Evolutionary conservation across 306 rosid species (phyloP).

Genomic region (Glycine latifolia): DNA sequence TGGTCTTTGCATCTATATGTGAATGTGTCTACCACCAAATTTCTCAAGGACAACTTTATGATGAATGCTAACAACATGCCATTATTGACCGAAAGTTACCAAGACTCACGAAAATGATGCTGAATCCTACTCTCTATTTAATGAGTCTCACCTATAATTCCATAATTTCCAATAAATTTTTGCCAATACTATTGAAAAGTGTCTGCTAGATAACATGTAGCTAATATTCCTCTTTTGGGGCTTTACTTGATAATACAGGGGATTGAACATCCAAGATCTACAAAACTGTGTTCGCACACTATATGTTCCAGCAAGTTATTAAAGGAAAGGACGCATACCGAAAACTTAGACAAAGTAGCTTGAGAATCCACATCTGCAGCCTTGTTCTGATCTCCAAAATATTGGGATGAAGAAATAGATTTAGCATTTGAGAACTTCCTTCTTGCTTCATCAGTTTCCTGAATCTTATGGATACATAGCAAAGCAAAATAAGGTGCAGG

Average conservation of each 20-base stretch:
- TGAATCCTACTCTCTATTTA: neutral
- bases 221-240: neutral
- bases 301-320: slow-evolving; percentile 19
- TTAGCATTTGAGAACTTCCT: slow-evolving; percentile 96
- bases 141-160: neutral
- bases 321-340: slow-evolving; percentile 59
- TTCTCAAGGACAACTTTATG: neutral
- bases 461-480: slow-evolving; percentile 53
- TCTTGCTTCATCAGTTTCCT: slow-evolving; percentile 95
- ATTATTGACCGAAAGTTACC: neutral
- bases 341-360: slow-evolving; percentile 81
- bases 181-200: neutral
- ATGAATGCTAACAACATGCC: neutral
- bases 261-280: slow-evolving; percentile 9
- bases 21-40: no score
- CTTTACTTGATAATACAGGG: neutral
- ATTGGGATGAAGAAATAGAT: slow-evolving; percentile 95
- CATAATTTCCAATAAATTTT: neutral
- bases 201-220: neutral
- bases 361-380: slow-evolving; percentile 72
- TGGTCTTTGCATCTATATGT: no score
- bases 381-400: slow-evolving; percentile 85
- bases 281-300: neutral
- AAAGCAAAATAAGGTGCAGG: slow-evolving; percentile 26
- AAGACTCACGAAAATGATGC: neutral